Percentiles rank a stretch among this genome's conserved stretches.
Conservation (phyloP, 345 rosid species). For the Sisymbrium irio region DNA sequence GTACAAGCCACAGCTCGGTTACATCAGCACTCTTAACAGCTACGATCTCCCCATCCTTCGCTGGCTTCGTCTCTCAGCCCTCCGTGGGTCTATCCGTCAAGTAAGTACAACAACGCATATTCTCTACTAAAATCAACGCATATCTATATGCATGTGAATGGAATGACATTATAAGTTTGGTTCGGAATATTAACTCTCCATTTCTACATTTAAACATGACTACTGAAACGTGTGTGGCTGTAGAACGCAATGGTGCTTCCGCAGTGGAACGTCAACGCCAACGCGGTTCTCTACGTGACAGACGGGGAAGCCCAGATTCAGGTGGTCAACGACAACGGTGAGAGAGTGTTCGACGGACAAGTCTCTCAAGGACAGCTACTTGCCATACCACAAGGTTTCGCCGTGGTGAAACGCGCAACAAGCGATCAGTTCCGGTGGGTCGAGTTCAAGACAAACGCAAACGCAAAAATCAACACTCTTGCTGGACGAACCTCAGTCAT, state of each 20-base stretch:
- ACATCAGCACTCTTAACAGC: conserved; percentile 52
- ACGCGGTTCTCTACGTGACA: conserved; percentile 55
- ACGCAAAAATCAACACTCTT: conserved; percentile 33
- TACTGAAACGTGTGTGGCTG: conserved; percentile 9
- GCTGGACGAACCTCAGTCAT: conserved; percentile 35
- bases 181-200: background rate
- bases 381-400: conserved; percentile 60
- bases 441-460: conserved; percentile 60
- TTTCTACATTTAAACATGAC: background rate
- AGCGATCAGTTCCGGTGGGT: conserved; percentile 53
- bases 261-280: conserved; percentile 64
- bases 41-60: conserved; percentile 55
- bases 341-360: conserved; percentile 54
- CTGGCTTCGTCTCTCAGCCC: conserved; percentile 52
- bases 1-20: conserved; percentile 60
- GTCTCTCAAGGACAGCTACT: conserved; percentile 56
- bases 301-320: conserved; percentile 56
- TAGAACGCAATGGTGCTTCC: conserved; percentile 65
- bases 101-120: conserved; percentile 8
- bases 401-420: conserved; percentile 50
- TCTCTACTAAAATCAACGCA: background rate
- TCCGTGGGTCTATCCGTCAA: conserved; percentile 46
- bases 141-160: background rate
- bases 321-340: conserved; percentile 58
- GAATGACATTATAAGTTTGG: background rate